phyloP scores from a whole-genome alignment of 2,329 filamentous ascomycete species.

The Cladosporium sp. region DNA sequence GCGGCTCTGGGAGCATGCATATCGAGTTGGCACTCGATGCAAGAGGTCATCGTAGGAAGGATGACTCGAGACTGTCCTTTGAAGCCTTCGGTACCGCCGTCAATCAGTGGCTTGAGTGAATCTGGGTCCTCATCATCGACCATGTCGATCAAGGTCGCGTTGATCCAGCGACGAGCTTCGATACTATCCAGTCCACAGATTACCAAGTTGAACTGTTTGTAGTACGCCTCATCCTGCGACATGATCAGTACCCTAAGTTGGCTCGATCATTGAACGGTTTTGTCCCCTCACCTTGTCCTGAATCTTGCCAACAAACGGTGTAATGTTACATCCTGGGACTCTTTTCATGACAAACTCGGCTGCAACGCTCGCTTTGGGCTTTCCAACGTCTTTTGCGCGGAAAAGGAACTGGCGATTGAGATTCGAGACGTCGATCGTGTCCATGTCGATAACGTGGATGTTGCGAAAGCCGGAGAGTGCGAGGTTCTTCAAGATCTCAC shows the following conservation, averaged over 20 bases:
- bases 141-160: constrained; percentile 84
- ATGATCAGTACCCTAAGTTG: not conserved
- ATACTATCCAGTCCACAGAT: constrained; percentile 95
- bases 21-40: constrained; percentile 96
- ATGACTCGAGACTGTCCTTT: constrained; percentile 94
- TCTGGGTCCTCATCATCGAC: constrained; percentile 79
- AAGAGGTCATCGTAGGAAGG: constrained; percentile 84
- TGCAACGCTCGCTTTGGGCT: constrained; percentile 87
- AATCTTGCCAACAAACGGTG: constrained; percentile 87
- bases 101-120: constrained; percentile 85
- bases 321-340: constrained; percentile 87
- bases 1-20: constrained; percentile 98
- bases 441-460: constrained; percentile 99
- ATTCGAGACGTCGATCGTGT: constrained; percentile 98
- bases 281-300: constrained; percentile 62
- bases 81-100: constrained; percentile 96
- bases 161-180: constrained; percentile 97
- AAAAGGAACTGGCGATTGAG: constrained; percentile 97
- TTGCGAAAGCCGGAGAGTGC: constrained; percentile 92
- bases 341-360: constrained; percentile 85
- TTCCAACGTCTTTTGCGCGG: constrained; percentile 83
- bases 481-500: constrained; percentile 93
- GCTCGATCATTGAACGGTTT: not conserved
- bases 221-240: constrained; percentile 73
- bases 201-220: constrained; percentile 91